A percentile compares a stretch with the other conserved stretches of the same genome.
Conservation (phyloP, 1,284 basidiomycete genomes). For the Cutaneotrichosporon daszewskae region DNA sequence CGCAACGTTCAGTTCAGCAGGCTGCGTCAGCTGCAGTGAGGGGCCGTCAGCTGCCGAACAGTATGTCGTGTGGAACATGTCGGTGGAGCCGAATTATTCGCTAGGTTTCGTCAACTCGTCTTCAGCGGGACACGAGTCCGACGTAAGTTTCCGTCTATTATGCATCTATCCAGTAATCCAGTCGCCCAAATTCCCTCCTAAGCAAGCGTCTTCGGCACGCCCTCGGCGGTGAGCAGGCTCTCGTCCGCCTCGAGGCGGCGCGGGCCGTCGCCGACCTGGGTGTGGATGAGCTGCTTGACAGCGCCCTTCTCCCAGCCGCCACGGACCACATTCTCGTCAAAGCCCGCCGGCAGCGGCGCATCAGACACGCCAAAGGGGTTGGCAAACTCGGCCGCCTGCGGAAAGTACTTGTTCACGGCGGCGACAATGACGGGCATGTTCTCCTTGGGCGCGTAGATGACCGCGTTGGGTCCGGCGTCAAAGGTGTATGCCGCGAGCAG, state of each 20-base stretch:
- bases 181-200: slow-evolving; percentile 11
- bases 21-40: no score
- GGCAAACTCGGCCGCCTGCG: slow-evolving; percentile 65
- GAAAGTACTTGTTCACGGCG: slow-evolving; percentile 75
- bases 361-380: slow-evolving; percentile 58
- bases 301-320: slow-evolving; percentile 62
- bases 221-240: slow-evolving; percentile 46
- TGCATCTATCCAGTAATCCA: no score
- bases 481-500: slow-evolving; percentile 93
- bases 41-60: no score
- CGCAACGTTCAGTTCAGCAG: no score
- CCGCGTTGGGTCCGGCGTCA: slow-evolving; percentile 97
- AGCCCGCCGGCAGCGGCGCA: slow-evolving; percentile 57
- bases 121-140: no score
- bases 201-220: slow-evolving; percentile 46
- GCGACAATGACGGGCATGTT: slow-evolving; percentile 72
- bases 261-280: slow-evolving; percentile 84
- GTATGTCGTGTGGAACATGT: no score
- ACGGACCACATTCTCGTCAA: slow-evolving; percentile 70
- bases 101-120: no score
- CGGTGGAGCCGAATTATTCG: no score
- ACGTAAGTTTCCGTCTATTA: no score
- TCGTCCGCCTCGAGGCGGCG: slow-evolving; percentile 50
- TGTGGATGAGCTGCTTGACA: slow-evolving; percentile 85
- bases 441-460: slow-evolving; percentile 81